Evolutionary conservation across 108 stramenopile species (phyloP).

Genomic region (Cylindrotheca closterium): DNA sequence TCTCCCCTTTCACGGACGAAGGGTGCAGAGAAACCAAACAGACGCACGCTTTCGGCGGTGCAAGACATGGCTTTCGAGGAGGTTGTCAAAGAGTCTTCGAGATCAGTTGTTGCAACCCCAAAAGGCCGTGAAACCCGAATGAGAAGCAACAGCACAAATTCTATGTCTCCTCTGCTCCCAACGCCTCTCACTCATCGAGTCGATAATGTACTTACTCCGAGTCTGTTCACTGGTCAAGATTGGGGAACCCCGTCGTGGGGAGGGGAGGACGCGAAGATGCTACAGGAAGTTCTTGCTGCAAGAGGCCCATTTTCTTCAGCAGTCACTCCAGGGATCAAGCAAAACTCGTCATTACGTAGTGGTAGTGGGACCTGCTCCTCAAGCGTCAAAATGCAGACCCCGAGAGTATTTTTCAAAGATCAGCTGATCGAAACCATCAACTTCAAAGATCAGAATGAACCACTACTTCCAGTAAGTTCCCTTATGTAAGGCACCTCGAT

Average conservation of each 20-base stretch:
- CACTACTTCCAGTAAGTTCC: conserved; percentile 1
- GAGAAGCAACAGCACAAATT: neutral
- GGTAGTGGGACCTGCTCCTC: neutral
- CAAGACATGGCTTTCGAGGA: neutral
- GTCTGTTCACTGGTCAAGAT: neutral
- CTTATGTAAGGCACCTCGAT: neutral
- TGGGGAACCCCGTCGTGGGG: conserved; percentile 33
- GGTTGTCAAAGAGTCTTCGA: neutral
- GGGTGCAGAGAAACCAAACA: neutral
- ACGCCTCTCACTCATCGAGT: conserved; percentile 18
- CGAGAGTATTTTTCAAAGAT: conserved; percentile 39
- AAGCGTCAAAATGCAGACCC: conserved; percentile 9
- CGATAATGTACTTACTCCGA: conserved; percentile 10
- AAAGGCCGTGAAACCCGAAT: neutral
- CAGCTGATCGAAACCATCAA: conserved; percentile 15
- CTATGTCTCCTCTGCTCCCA: conserved; percentile 20
- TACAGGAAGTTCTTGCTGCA: conserved; percentile 22
- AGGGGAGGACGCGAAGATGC: conserved; percentile 34
- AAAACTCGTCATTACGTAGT: neutral
- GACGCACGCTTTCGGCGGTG: no score
- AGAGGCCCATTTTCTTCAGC: conserved; percentile 8
- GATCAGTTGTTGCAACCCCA: neutral
- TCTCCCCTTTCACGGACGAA: conserved; percentile 17
- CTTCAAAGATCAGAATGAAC: neutral
- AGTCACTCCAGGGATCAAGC: conserved; percentile 14